Percentiles rank a stretch among this genome's conserved stretches.
Conservation (phyloP, 2,329 filamentous ascomycete genomes). For the Aspergillus bombycis region DNA sequence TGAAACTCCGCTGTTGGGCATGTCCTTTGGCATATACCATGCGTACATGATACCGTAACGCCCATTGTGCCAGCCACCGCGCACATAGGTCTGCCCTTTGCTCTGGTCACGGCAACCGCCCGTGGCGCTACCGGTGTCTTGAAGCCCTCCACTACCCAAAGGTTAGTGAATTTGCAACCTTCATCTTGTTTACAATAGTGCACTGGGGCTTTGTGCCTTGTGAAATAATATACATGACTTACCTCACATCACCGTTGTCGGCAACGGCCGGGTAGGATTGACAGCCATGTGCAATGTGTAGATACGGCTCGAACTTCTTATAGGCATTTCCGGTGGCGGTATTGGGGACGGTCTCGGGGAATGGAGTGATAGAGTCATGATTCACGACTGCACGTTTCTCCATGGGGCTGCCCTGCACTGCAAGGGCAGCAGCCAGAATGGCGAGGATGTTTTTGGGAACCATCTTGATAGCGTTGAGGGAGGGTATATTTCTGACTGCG, state of each 20-base stretch:
- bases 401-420: not conserved
- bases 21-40: conserved; percentile 14
- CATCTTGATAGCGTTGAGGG: not conserved
- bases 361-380: not conserved
- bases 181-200: not conserved
- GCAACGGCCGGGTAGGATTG: conserved; percentile 11
- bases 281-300: conserved; percentile 9
- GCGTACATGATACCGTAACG: conserved; percentile 14
- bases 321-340: not conserved
- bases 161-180: not conserved
- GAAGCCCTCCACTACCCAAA: not conserved
- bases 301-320: conserved; percentile 6
- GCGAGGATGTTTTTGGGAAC: not conserved
- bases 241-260: conserved; percentile 7
- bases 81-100: conserved; percentile 10
- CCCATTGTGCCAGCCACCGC: conserved; percentile 8
- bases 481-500: not conserved
- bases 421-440: not conserved
- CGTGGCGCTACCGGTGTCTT: conserved; percentile 9
- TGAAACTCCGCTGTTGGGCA: conserved; percentile 6
- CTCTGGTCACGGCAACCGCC: conserved; percentile 9
- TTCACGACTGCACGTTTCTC: not conserved
- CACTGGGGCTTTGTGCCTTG: too few relatives aligned
- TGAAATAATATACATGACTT: not conserved
- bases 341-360: not conserved